Conservation (phyloP, 768 basidiomycete species). For the Boletus rubescentipes region DNA sequence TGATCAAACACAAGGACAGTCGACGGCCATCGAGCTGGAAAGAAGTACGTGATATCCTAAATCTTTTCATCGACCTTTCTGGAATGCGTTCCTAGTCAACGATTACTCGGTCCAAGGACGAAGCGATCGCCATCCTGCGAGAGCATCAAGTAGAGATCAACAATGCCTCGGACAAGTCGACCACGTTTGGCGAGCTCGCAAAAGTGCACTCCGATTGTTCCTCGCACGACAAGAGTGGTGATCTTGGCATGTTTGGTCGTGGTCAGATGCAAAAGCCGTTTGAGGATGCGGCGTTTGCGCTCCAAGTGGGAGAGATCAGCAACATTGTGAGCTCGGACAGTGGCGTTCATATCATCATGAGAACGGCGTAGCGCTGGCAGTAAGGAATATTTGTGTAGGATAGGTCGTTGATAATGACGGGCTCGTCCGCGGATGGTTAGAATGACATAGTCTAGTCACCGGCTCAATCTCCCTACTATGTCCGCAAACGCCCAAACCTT, state of each 20-base stretch:
- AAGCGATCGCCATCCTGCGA: constrained; percentile 80
- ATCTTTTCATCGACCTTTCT: neutral
- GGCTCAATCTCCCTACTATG: neutral
- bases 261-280: constrained; percentile 98
- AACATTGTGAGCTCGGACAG: constrained; percentile 86
- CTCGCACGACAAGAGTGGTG: constrained; percentile 77
- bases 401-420: neutral
- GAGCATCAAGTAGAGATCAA: constrained; percentile 63
- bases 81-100: constrained; percentile 39
- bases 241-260: constrained; percentile 81
- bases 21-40: constrained; percentile 82
- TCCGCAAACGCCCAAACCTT: neutral
- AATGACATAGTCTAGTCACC: neutral
- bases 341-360: constrained; percentile 90
- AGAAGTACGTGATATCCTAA: constrained; percentile 50
- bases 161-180: constrained; percentile 36
- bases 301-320: constrained; percentile 75
- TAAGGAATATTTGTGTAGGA: neutral
- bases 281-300: constrained; percentile 79
- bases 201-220: constrained; percentile 82
- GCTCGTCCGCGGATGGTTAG: too few species aligned
- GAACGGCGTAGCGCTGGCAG: constrained; percentile 55
- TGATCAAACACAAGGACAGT: constrained; percentile 88
- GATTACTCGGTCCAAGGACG: constrained; percentile 85
- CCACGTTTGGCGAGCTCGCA: constrained; percentile 79